phyloP scores from a whole-genome alignment of 345 rosid species.

The Populus ilicifolia region DNA sequence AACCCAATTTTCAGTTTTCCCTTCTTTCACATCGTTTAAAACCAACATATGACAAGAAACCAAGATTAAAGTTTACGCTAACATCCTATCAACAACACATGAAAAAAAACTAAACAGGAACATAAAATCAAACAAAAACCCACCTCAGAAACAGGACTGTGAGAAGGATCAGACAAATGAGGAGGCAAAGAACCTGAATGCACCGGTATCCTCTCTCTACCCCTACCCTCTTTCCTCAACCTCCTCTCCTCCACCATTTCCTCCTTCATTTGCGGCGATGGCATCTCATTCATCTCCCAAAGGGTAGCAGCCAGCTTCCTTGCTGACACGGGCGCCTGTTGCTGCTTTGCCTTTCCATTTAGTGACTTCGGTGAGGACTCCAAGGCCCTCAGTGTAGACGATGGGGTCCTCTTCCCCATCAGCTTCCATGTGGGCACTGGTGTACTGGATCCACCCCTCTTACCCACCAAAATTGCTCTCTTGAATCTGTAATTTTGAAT shows the following conservation, averaged over 20 bases:
- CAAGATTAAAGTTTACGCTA: not conserved
- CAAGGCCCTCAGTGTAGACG: constrained; percentile 41
- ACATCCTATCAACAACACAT: not conserved
- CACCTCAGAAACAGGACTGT: constrained; percentile 95
- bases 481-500: constrained; percentile 76
- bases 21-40: not conserved
- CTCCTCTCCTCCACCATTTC: constrained; percentile 36
- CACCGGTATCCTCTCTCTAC: constrained; percentile 50
- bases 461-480: constrained; percentile 77
- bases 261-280: constrained; percentile 59
- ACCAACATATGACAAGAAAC: not conserved
- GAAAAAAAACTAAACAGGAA: not conserved
- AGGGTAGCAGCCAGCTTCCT: constrained; percentile 94
- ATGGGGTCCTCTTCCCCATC: constrained; percentile 58
- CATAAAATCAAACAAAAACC: constrained; percentile 9
- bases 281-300: constrained; percentile 99
- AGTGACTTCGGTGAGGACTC: constrained; percentile 61
- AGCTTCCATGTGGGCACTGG: constrained; percentile 90
- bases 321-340: constrained; percentile 71
- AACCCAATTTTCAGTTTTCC: not conserved
- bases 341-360: constrained; percentile 42
- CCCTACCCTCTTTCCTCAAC: constrained; percentile 43
- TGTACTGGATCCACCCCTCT: constrained; percentile 78
- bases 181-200: constrained; percentile 83
- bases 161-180: constrained; percentile 94